Conservation (phyloP, 169 alveolate genomes). For the Amoebophrya sp. region DNA sequence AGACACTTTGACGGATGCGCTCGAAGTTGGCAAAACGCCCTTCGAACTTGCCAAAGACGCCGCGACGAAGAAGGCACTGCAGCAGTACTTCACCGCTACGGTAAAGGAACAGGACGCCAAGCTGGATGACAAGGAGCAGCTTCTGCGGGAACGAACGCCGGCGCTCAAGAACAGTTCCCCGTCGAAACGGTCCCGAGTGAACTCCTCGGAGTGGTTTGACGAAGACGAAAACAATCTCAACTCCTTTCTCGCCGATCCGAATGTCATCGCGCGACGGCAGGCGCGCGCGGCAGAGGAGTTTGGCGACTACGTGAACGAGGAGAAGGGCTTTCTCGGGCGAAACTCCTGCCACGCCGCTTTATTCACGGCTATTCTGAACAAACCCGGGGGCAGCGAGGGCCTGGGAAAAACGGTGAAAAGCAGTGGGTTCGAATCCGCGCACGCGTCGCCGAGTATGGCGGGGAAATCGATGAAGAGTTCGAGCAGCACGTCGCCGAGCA, state of each 20-base stretch:
- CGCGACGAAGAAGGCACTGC: not conserved
- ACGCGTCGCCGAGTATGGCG: no score
- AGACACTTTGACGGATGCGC: not conserved
- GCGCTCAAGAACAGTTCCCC: not conserved
- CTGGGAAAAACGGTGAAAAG: no score
- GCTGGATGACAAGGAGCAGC: no score
- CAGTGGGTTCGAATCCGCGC: no score
- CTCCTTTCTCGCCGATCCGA: not conserved
- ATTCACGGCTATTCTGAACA: no score
- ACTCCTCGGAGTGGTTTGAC: not conserved
- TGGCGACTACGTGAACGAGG: not conserved
- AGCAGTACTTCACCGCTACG: not conserved
- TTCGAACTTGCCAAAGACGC: not conserved
- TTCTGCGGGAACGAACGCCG: not conserved
- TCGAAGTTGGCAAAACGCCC: not conserved
- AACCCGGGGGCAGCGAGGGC: no score
- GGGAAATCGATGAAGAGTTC: no score
- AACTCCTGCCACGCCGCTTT: not conserved
- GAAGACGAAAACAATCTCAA: not conserved
- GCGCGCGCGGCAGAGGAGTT: not conserved
- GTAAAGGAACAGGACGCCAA: not conserved
- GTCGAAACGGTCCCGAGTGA: not conserved
- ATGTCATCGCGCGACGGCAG: not conserved
- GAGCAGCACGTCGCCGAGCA: no score
- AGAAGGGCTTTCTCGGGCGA: not conserved